Conservation (phyloP, 306 rosid genomes). For the Begonia loranthoides region DNA sequence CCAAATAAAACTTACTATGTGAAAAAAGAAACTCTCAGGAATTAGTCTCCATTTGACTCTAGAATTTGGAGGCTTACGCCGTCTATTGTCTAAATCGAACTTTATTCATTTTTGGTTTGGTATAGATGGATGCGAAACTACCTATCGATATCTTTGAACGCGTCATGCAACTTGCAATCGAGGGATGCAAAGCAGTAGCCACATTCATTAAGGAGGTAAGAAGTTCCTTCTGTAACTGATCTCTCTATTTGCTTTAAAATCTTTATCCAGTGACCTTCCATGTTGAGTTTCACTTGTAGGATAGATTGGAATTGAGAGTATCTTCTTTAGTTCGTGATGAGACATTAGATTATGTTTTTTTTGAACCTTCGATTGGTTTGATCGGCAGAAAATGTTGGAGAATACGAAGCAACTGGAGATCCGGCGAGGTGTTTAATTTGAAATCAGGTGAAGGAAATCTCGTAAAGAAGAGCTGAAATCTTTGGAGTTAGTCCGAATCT, state of each 20-base stretch:
- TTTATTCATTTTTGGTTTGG: neutral
- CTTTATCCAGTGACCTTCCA: too few relatives aligned
- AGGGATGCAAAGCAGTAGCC: constrained; percentile 95
- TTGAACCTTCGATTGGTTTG: constrained; percentile 9
- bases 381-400: constrained; percentile 51
- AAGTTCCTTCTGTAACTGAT: neutral
- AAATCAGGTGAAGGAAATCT: neutral
- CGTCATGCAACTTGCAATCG: constrained; percentile 76
- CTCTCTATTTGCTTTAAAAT: too few relatives aligned
- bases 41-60: too few relatives aligned
- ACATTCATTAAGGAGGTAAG: constrained; percentile 62
- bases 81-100: too few relatives aligned
- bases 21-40: too few relatives aligned
- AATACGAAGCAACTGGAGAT: constrained; percentile 64
- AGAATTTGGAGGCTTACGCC: too few relatives aligned
- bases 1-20: too few relatives aligned
- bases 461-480: too few relatives aligned
- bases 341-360: neutral
- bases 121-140: constrained; percentile 86
- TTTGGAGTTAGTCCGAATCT: too few relatives aligned
- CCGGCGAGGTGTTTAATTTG: constrained; percentile 39
- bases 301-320: neutral
- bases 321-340: neutral
- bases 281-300: neutral
- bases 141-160: constrained; percentile 68